A percentile compares a stretch with the other conserved stretches of the same genome.
Evolutionary conservation across 768 basidiomycete species (phyloP).

Genomic region (Lactarius psammicola): DNA sequence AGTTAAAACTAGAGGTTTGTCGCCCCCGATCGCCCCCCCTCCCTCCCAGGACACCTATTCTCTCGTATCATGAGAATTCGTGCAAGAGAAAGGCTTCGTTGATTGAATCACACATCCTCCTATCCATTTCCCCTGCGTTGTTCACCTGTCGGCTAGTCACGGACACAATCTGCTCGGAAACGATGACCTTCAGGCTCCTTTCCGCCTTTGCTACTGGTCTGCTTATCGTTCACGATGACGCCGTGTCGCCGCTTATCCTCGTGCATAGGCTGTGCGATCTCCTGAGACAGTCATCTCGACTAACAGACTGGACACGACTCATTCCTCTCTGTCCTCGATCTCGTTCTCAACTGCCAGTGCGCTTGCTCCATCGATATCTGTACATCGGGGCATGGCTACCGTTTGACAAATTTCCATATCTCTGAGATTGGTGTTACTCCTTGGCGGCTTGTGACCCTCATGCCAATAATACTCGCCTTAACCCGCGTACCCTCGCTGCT

Average conservation of each 20-base stretch:
- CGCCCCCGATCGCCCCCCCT: not conserved
- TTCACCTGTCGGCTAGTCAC: constrained; percentile 79
- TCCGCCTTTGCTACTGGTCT: constrained; percentile 83
- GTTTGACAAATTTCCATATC: constrained; percentile 54
- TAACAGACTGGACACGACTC: constrained; percentile 75
- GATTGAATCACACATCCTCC: constrained; percentile 86
- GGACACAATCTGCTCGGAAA: constrained; percentile 74
- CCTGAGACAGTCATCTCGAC: constrained; percentile 87
- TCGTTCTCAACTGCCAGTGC: constrained; percentile 80
- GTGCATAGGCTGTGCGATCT: constrained; percentile 74
- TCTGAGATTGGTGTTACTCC: constrained; percentile 60
- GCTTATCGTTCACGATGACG: not conserved
- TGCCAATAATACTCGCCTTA: constrained; percentile 64
- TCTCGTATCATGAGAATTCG: constrained; percentile 70
- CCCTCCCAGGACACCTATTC: constrained; percentile 55
- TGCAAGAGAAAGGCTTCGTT: constrained; percentile 60
- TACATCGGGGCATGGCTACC: constrained; percentile 86
- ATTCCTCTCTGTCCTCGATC: constrained; percentile 88
- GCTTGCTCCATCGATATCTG: constrained; percentile 75
- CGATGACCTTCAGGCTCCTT: too few relatives aligned
- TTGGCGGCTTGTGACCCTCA: constrained; percentile 68
- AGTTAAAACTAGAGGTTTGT: not conserved
- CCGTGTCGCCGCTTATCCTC: not conserved
- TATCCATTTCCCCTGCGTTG: constrained; percentile 69
- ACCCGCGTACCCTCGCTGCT: constrained; percentile 78